Evolutionary conservation across 78 protist genomes (phyloP), one percentile per base, ranked within the genome.

Genomic region (Dictyostelium citrinum): DNA sequence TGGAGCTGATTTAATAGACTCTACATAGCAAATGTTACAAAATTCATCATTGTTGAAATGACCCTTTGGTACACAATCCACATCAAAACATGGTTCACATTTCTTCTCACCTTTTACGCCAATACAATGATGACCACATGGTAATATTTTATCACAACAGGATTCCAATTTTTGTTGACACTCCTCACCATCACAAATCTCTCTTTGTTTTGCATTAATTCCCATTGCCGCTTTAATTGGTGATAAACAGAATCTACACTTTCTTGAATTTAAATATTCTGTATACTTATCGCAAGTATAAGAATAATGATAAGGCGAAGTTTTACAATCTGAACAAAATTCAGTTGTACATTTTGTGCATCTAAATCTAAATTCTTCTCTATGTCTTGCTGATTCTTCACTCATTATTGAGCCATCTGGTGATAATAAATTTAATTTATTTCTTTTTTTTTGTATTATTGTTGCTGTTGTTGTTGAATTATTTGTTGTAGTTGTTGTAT

Each of bases 321-420:
- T 58, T 5, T 86, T 33, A 31, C 92, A 86, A 77, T 45, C 45
- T 16, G 84, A 51, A 86, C 92, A 86, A 77, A 86, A 86, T 29
- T 86, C 92, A 3, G 84, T 60, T 37, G 46, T 43, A 31, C 92
- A 86, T 22, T 74, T 74, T 75, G 45, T 74, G 29, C 92, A 86
- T 61, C 92, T 74, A 76, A 61, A 86, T 86, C 92, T 74, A 61
- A 31, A 60, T 43, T 86, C 84, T 24, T 76, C 84, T 58, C 92
- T 31, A 61, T 86, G 92, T 86, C 46, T 76, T 39, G 92, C 92
- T n/a, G 78, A 6, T 45, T 86, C 92, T 86, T 86, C 92, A n/a
- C 1, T 77, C 92, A 86, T 86, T n/a, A 39, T 27, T 64, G 14
- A 24, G 16, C 84, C 84, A 61, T 45, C 68, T 43, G 81, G 81